Conservation (phyloP, 2,329 filamentous ascomycete genomes). For the Penicillium rolfsii region DNA sequence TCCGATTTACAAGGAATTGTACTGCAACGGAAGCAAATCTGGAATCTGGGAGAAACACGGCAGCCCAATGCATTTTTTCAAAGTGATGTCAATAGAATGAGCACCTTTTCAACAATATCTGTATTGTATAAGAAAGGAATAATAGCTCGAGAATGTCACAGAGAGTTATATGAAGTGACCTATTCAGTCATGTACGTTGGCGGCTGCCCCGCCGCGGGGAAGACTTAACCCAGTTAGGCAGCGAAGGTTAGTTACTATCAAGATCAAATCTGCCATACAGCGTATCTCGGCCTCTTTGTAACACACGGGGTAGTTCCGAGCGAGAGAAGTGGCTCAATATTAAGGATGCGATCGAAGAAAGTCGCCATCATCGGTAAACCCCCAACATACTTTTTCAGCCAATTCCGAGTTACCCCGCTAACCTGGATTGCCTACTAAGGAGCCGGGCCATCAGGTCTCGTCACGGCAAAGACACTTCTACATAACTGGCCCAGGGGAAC, state of each 20-base stretch:
- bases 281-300: neutral
- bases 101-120: too few relatives aligned
- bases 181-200: neutral
- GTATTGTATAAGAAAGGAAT: too few relatives aligned
- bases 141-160: too few relatives aligned
- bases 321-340: neutral
- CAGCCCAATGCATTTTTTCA: neutral
- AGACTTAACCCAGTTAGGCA: neutral
- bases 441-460: slow-evolving; percentile 69
- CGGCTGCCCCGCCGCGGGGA: slow-evolving; percentile 5
- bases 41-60: neutral
- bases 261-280: neutral
- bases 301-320: too few relatives aligned
- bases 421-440: slow-evolving; percentile 49
- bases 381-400: neutral
- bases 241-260: neutral
- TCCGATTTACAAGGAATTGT: neutral
- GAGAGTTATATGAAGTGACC: too few relatives aligned
- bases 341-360: slow-evolving; percentile 42
- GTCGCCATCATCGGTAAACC: slow-evolving; percentile 57
- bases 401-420: slow-evolving; percentile 4
- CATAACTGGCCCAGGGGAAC: slow-evolving; percentile 56
- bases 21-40: neutral
- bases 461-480: slow-evolving; percentile 73
- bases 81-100: neutral